Evolutionary conservation across 345 rosid genomes (phyloP), one percentile per base, ranked within the genome.

Genomic region (Bretschneidera sinensis): DNA sequence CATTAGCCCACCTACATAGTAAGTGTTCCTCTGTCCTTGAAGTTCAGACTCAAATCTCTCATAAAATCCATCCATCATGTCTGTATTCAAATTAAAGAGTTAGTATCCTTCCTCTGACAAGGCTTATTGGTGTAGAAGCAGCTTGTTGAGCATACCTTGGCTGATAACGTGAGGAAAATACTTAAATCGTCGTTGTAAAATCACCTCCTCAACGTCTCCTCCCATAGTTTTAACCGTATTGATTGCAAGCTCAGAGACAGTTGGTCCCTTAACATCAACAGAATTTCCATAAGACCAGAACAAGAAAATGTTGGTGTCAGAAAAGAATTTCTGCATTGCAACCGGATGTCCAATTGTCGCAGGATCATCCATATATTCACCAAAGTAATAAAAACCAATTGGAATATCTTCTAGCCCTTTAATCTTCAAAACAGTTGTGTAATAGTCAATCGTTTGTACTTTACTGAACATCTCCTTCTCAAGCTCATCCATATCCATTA

Each of bases 201-300:
- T 48, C 51, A 74, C 76, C 65, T 68, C 55, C 68, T 81, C 79
- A 47, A 83, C 80, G 66, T 65, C 51, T 63, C 71, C 88, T 45
- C 88, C 86, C 71, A 83, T 81, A 21, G 57, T 54, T 11, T 56
- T 35, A 10, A 74, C 84, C 3, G 65, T 74, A 51, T 77, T 71
- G 31, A 70, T 73, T 17, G 79, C 83, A 6, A 76, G 76, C 20
- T 83, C 75, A 4, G 75, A 51, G 54, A 85, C 76, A 17, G 61
- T 57, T 53, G 74, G 63, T 60, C 83, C 88, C 31, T 17, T 76
- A 24, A 83, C 34, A 63, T 78, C 72, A 0, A 14, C 67, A 47
- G 82, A 69, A 67, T 85, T 76, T 2, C 88, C 88, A 5, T 81
- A 85, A 0, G 92, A 85, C 88, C 86, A 83, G 74, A 85, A 85